Base-by-base conservation (phyloP, 2,329 filamentous ascomycete genomes). In the Aspergillus tanneri region DNA sequence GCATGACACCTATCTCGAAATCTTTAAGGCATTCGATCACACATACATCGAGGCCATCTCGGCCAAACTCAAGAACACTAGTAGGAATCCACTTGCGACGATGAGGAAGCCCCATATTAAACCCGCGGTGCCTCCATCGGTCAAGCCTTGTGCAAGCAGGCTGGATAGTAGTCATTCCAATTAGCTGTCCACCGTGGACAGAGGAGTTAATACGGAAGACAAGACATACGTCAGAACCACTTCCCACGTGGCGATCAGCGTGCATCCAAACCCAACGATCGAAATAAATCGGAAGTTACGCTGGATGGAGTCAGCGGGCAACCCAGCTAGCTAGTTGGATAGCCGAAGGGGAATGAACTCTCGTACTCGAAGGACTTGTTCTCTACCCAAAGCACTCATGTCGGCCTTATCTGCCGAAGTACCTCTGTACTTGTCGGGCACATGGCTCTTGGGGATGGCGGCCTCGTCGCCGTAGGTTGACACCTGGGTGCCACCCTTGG, bases 281-380 rank as follows among this genome's bases (percentile, higher is more conserved):
- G 72, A 73, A 27, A 74, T 55, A 47, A 73, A 74, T 19, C 64
- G 63, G 60, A 75, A 76, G 45, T 73, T 73, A 55, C 72, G 62
- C 72, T 75, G 42, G n/a, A 39, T 14, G 12, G 35, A 21, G 14
- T 36, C 14, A 34, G 30, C 30, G 30, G 30, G 30, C 41, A 19
- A 35, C 9, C 24, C 21, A 34, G 30, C n/a, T n/a, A n/a, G n/a
- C n/a, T n/a, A n/a, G n/a, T n/a, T n/a, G n/a, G n/a, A n/a, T n/a
- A n/a, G n/a, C n/a, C n/a, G n/a, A n/a, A n/a, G n/a, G n/a, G n/a
- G n/a, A n/a, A n/a, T n/a, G n/a, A 16, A 27, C 36, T 22, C 27
- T 16, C 61, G 46, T 57, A 68, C 70, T 38, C 69, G 60, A 11
- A 72, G 52, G 19, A 71, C 69, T 40, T 72, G 70, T 18, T 63